phyloP scores from a whole-genome alignment of 2,329 filamentous ascomycete genomes.

The Paecilomyces fulvus region DNA sequence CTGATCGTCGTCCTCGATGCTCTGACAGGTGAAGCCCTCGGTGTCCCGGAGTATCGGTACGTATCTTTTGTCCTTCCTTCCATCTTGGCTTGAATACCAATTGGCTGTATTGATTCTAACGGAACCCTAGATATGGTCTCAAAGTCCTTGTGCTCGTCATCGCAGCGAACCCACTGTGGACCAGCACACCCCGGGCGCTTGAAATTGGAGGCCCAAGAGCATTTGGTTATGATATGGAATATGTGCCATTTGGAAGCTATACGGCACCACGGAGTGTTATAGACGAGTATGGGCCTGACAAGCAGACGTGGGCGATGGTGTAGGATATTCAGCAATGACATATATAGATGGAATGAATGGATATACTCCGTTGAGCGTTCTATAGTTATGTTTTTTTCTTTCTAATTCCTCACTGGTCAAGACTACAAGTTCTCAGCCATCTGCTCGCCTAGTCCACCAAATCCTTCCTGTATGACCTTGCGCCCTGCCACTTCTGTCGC shows the following conservation, averaged over 20 bases:
- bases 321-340: background rate
- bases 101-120: conserved; percentile 40
- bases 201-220: conserved; percentile 33
- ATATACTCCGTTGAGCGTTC: background rate
- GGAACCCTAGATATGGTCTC: conserved; percentile 45
- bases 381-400: background rate
- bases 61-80: conserved; percentile 27
- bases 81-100: conserved; percentile 35
- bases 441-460: conserved; percentile 41
- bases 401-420: background rate
- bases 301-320: background rate
- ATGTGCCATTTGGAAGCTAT: conserved; percentile 2
- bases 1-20: conserved; percentile 49
- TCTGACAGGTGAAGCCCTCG: conserved; percentile 49
- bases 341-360: background rate
- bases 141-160: conserved; percentile 44
- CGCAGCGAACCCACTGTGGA: conserved; percentile 45
- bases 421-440: background rate
- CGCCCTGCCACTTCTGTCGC: conserved; percentile 58
- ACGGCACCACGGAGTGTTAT: conserved; percentile 6
- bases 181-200: conserved; percentile 26
- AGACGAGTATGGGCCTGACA: conserved; percentile 2
- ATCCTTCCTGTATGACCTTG: conserved; percentile 62
- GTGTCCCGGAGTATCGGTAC: conserved; percentile 46
- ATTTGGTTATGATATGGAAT: conserved; percentile 26